phyloP scores from a whole-genome alignment of 331 rosid genomes.

The Quercus lobata region DNA sequence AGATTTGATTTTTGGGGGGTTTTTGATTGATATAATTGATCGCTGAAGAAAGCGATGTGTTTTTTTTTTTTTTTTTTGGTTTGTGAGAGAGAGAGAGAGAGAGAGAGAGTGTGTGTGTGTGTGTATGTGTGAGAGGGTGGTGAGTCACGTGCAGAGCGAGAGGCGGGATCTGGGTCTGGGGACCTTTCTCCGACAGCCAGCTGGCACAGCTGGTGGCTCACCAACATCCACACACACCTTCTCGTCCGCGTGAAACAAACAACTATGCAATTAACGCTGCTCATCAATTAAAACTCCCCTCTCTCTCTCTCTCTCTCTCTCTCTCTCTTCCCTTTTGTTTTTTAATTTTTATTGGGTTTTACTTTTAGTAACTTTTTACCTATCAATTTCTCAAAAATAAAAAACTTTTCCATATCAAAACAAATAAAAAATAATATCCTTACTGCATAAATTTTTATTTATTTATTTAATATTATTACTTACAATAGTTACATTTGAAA shows the following conservation, averaged over 20 bases:
- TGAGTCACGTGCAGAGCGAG: slow-evolving; percentile 77
- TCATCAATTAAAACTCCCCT: not conserved
- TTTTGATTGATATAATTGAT: slow-evolving; percentile 43
- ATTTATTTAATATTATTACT: no score
- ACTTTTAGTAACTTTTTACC: no score
- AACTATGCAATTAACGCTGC: not conserved
- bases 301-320: not conserved
- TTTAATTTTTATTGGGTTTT: not conserved
- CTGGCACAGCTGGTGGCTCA: slow-evolving; percentile 93
- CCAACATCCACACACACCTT: slow-evolving; percentile 95
- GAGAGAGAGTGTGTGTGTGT: not conserved
- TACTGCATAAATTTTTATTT: no score
- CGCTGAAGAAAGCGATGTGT: slow-evolving; percentile 62
- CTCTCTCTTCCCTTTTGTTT: not conserved
- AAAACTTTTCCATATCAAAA: no score
- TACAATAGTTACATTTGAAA: no score
- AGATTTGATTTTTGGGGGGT: slow-evolving; percentile 45
- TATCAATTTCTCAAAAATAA: no score
- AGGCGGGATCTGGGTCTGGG: slow-evolving; percentile 40
- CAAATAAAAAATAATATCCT: no score
- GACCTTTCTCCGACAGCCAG: slow-evolving; percentile 83
- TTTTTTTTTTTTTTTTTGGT: slow-evolving; percentile 14
- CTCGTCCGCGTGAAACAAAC: slow-evolving; percentile 62
- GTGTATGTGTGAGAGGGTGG: slow-evolving; percentile 20
- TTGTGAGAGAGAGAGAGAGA: slow-evolving; percentile 6